phyloP scores from a whole-genome alignment of 495 filamentous ascomycete species.

The Choiromyces venosus region DNA sequence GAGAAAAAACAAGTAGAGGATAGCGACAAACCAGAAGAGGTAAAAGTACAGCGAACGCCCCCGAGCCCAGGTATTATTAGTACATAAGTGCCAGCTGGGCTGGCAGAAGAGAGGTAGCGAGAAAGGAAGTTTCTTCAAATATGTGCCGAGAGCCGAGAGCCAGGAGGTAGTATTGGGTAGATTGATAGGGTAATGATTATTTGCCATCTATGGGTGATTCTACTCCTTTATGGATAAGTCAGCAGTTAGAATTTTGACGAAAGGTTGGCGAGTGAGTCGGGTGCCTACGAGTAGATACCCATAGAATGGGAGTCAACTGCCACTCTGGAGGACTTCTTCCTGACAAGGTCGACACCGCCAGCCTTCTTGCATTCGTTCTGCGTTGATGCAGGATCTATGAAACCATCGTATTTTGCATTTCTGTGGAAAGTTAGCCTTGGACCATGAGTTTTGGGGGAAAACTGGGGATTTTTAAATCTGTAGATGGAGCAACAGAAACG shows the following conservation, averaged over 20 bases:
- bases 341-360: slow-evolving; percentile 18
- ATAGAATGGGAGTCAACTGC: neutral
- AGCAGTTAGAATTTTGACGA: neutral
- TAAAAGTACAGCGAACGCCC: slow-evolving; percentile 1
- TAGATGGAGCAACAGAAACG: neutral
- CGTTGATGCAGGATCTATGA: slow-evolving; percentile 29
- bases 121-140: neutral
- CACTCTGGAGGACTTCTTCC: neutral
- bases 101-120: neutral
- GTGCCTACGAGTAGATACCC: neutral
- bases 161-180: neutral
- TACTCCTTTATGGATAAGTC: neutral
- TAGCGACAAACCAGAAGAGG: neutral
- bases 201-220: neutral
- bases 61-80: neutral
- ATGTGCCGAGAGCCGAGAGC: neutral
- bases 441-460: neutral
- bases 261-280: neutral
- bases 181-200: neutral
- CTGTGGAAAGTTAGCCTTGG: slow-evolving; percentile 21
- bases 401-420: slow-evolving; percentile 36
- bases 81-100: neutral
- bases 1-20: too few relatives aligned
- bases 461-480: neutral
- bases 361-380: slow-evolving; percentile 6